Percentiles rank a stretch among this genome's conserved stretches.
Conservation (phyloP, 306 rosid species). For the Fragaria ananassa region DNA sequence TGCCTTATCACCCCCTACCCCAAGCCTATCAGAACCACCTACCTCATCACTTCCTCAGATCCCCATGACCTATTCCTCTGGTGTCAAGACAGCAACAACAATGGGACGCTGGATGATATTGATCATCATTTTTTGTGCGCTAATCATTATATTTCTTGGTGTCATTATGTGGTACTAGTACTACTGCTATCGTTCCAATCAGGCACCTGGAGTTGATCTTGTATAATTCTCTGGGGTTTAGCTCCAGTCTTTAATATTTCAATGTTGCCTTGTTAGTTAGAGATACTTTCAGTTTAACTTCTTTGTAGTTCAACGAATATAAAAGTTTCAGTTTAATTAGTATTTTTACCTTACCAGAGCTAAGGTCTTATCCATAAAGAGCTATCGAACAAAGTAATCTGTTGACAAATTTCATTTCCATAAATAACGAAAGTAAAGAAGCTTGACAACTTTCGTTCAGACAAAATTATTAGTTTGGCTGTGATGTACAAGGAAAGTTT, state of each 20-base stretch:
- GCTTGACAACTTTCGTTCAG: not conserved
- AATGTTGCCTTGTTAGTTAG: too few relatives aligned
- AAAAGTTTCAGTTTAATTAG: not conserved
- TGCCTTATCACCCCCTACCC: not conserved
- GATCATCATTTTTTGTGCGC: constrained; percentile 45
- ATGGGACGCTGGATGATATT: constrained; percentile 36
- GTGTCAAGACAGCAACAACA: not conserved
- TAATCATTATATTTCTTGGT: constrained; percentile 10
- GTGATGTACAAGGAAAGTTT: constrained; percentile 6
- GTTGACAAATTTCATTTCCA: not conserved
- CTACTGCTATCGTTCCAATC: constrained; percentile 2
- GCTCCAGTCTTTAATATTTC: too few relatives aligned
- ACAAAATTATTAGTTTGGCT: not conserved
- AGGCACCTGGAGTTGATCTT: too few relatives aligned
- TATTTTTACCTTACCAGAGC: too few relatives aligned
- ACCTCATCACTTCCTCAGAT: constrained; percentile 28
- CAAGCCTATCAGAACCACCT: constrained; percentile 34
- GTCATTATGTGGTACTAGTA: too few relatives aligned
- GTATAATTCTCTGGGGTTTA: too few relatives aligned
- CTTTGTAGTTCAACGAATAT: not conserved
- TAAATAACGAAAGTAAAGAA: not conserved
- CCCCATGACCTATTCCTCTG: not conserved
- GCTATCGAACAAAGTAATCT: not conserved
- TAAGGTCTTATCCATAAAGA: not conserved
- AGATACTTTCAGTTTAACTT: not conserved